Conservation (phyloP, 306 rosid genomes). For the Cicer arietinum region DNA sequence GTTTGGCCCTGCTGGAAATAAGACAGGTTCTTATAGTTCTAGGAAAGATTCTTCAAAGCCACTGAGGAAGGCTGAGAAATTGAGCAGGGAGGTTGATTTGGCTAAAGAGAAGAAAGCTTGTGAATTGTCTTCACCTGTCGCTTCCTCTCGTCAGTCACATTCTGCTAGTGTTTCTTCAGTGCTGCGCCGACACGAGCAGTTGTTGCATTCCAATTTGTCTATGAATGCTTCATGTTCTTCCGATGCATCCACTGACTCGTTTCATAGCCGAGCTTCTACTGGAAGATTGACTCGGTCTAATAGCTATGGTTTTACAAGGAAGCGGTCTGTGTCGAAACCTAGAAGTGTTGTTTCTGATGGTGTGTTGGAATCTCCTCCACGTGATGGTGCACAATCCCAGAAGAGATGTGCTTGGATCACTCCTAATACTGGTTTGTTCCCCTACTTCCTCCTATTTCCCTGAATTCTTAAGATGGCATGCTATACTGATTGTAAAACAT, state of each 20-base stretch:
- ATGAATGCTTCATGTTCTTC: slow-evolving; percentile 85
- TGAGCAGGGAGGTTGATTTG: slow-evolving; percentile 51
- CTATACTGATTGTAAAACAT: slow-evolving; percentile 13
- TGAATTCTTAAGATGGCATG: slow-evolving; percentile 1
- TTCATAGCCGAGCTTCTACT: slow-evolving; percentile 80
- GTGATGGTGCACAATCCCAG: slow-evolving; percentile 57
- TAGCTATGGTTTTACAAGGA: slow-evolving; percentile 69
- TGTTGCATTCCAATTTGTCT: slow-evolving; percentile 71
- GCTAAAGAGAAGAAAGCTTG: slow-evolving; percentile 64
- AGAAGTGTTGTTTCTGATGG: slow-evolving; percentile 81
- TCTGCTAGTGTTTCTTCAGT: slow-evolving; percentile 59
- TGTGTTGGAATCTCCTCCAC: slow-evolving; percentile 62
- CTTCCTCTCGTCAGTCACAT: slow-evolving; percentile 54
- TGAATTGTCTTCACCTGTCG: slow-evolving; percentile 50
- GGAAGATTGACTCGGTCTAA: slow-evolving; percentile 73
- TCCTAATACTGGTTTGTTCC: slow-evolving; percentile 75
- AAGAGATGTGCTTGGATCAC: slow-evolving; percentile 91
- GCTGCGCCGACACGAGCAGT: slow-evolving; percentile 76
- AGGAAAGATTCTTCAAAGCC: slow-evolving; percentile 64
- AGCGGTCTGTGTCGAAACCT: slow-evolving; percentile 62
- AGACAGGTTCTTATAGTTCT: slow-evolving; percentile 60
- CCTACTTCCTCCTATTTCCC: slow-evolving; percentile 32
- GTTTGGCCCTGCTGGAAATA: slow-evolving; percentile 80
- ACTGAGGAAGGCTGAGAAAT: slow-evolving; percentile 63
- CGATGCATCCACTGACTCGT: slow-evolving; percentile 87